phyloP scores from a whole-genome alignment of 139 green algal genomes.

The Spirogloea muscicola region DNA sequence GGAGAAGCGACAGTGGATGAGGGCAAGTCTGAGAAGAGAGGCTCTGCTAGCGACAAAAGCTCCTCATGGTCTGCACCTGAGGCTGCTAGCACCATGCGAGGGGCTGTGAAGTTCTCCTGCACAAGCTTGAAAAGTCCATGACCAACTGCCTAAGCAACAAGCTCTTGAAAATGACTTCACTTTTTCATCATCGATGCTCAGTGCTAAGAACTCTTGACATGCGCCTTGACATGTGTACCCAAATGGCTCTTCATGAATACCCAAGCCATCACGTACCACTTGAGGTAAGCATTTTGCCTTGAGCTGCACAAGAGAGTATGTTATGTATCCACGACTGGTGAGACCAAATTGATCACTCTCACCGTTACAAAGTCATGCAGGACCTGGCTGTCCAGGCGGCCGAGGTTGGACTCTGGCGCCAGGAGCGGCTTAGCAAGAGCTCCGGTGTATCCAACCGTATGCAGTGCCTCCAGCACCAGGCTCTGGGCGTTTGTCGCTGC shows the following conservation, averaged over 20 bases:
- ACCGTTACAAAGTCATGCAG: slow-evolving; percentile 62
- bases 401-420: slow-evolving; percentile 47
- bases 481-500: slow-evolving; percentile 64
- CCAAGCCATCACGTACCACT: too few relatives aligned
- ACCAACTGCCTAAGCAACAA: not conserved
- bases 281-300: too few relatives aligned
- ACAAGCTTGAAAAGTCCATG: slow-evolving; percentile 7
- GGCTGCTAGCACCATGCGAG: slow-evolving; percentile 78
- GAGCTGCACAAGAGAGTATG: not conserved
- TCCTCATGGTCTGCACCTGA: slow-evolving; percentile 74
- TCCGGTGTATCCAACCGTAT: slow-evolving; percentile 70
- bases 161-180: not conserved
- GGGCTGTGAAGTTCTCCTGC: slow-evolving; percentile 63
- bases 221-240: too few relatives aligned
- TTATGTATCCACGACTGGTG: not conserved
- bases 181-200: not conserved
- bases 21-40: slow-evolving; percentile 41
- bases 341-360: not conserved
- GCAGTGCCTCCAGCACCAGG: slow-evolving; percentile 60
- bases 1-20: not conserved
- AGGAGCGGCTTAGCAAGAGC: slow-evolving; percentile 77
- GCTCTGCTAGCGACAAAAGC: slow-evolving; percentile 58
- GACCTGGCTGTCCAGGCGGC: slow-evolving; percentile 54
- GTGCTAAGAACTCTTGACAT: not conserved
- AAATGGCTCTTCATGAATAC: too few relatives aligned